phyloP scores from a whole-genome alignment of 2,329 filamentous ascomycete species.

The Diaporthe citriasiana region DNA sequence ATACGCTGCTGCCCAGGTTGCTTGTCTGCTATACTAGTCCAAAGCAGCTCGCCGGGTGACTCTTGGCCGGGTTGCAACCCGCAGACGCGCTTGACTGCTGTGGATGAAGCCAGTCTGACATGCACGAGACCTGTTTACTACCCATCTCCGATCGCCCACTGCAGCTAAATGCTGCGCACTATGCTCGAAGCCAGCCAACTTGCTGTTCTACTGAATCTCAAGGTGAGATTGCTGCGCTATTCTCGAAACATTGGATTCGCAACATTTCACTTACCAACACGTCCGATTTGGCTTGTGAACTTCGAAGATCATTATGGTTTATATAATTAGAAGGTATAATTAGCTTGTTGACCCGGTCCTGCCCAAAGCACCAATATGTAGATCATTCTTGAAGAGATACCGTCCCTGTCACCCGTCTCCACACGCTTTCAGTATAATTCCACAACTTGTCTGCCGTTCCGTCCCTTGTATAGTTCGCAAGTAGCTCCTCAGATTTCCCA shows the following conservation, averaged over 20 bases:
- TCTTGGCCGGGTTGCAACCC: slow-evolving; percentile 17
- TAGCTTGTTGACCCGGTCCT: not conserved
- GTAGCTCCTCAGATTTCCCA: slow-evolving; percentile 47
- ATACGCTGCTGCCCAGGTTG: not conserved
- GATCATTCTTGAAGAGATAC: not conserved
- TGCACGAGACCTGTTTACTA: not conserved
- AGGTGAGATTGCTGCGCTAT: not conserved
- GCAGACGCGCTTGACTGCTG: slow-evolving; percentile 7
- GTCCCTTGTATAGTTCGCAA: slow-evolving; percentile 48
- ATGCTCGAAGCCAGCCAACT: too few species aligned
- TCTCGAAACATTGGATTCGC: not conserved
- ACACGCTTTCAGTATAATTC: slow-evolving; percentile 54
- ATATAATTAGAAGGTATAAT: not conserved
- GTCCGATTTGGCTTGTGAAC: not conserved
- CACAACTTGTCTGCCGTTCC: slow-evolving; percentile 52
- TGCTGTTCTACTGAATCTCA: not conserved
- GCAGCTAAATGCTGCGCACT: not conserved
- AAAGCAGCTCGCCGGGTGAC: slow-evolving; percentile 12
- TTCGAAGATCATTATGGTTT: not conserved
- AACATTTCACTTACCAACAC: too few species aligned
- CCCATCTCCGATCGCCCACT: not conserved
- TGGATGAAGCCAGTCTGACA: not conserved
- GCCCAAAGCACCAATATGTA: not conserved
- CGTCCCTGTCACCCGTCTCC: slow-evolving; percentile 50
- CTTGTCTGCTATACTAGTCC: not conserved